A percentile compares a stretch with the other conserved stretches of the same genome.
These are phyloP conservation scores for Coemansia sp. DNA, from an alignment of 192 early-diverging fungal genomes.

Conservation along the genomic window DNA sequence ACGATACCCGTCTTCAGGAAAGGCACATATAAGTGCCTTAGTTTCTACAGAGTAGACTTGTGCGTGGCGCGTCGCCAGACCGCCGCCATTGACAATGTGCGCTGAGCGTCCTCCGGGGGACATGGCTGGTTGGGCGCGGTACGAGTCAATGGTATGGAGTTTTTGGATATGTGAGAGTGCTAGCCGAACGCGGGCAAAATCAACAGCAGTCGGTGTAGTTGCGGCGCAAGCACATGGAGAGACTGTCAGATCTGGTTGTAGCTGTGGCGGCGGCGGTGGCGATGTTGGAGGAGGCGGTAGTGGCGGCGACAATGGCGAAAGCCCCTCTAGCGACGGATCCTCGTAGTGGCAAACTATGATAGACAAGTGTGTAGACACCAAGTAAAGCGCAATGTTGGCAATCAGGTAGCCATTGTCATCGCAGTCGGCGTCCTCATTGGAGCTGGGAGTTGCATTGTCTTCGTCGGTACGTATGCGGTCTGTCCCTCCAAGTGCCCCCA, in stretches of 20 bases:
- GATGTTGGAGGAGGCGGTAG: slow-evolving; percentile 4
- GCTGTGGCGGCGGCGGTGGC: not conserved
- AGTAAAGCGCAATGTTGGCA: slow-evolving; percentile 50
- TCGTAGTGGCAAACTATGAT: slow-evolving; percentile 54
- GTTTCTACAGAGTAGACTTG: slow-evolving; percentile 47
- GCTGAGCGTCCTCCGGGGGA: not conserved
- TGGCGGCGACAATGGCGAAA: slow-evolving; percentile 15
- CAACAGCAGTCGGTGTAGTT: slow-evolving; percentile 19
- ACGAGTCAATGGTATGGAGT: slow-evolving; percentile 24
- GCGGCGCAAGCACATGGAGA: slow-evolving; percentile 40
- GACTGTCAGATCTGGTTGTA: not conserved
- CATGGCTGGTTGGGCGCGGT: slow-evolving; percentile 4
- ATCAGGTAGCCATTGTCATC: slow-evolving; percentile 30
- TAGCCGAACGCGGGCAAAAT: slow-evolving; percentile 31
- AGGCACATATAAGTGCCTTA: slow-evolving; percentile 41
- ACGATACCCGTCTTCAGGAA: slow-evolving; percentile 48
- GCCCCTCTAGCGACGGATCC: slow-evolving; percentile 14
- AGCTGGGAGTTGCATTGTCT: not conserved
- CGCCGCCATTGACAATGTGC: slow-evolving; percentile 2
- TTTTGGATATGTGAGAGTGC: slow-evolving; percentile 45
- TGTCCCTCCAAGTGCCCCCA: slow-evolving; percentile 12
- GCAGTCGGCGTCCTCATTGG: not conserved
- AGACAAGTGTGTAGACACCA: slow-evolving; percentile 43
- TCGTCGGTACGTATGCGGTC: slow-evolving; percentile 1
- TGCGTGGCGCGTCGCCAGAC: slow-evolving; percentile 41